These are phyloP conservation scores for Platismatia glauca DNA, from an alignment of 495 filamentous ascomycete species.

Conservation along the genomic window DNA sequence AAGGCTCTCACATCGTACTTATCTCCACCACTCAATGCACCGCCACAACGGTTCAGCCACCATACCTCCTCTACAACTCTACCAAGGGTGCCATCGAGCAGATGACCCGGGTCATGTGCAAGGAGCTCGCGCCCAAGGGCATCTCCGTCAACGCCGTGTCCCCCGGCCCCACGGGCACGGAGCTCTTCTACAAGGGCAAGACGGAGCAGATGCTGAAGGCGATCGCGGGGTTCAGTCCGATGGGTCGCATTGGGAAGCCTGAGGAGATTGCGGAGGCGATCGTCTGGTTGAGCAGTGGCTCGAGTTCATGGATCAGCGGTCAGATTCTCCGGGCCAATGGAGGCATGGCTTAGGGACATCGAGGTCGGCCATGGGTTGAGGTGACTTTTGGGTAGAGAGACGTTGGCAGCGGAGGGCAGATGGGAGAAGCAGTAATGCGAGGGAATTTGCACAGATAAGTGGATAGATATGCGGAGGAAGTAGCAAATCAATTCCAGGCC, in stretches of 20 bases:
- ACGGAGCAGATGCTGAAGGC: slow-evolving; percentile 46
- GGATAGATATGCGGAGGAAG: no score
- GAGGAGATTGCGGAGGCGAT: slow-evolving; percentile 55
- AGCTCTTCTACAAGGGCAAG: slow-evolving; percentile 58
- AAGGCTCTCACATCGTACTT: slow-evolving; percentile 50
- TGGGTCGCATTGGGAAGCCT: slow-evolving; percentile 47
- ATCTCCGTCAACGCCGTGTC: slow-evolving; percentile 58
- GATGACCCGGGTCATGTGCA: slow-evolving; percentile 53
- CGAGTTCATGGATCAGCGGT: slow-evolving; percentile 55
- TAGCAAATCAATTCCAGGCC: neutral
- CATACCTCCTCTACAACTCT: slow-evolving; percentile 52
- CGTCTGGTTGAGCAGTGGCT: slow-evolving; percentile 42
- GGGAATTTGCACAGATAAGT: neutral
- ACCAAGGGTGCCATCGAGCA: slow-evolving; percentile 66
- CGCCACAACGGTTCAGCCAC: slow-evolving; percentile 40
- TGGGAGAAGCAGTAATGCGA: neutral
- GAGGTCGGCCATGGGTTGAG: neutral
- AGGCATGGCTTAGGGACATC: slow-evolving; percentile 6
- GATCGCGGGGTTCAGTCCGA: slow-evolving; percentile 45
- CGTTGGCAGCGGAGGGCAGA: neutral
- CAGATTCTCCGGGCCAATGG: slow-evolving; percentile 34
- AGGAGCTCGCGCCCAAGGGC: slow-evolving; percentile 52
- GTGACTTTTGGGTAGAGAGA: neutral
- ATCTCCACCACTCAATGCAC: slow-evolving; percentile 46
- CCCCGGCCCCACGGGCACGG: slow-evolving; percentile 57